Evolutionary conservation across 2,329 filamentous ascomycete genomes (phyloP), one percentile per base, ranked within the genome.

Genomic region (Zasmidium angulare): DNA sequence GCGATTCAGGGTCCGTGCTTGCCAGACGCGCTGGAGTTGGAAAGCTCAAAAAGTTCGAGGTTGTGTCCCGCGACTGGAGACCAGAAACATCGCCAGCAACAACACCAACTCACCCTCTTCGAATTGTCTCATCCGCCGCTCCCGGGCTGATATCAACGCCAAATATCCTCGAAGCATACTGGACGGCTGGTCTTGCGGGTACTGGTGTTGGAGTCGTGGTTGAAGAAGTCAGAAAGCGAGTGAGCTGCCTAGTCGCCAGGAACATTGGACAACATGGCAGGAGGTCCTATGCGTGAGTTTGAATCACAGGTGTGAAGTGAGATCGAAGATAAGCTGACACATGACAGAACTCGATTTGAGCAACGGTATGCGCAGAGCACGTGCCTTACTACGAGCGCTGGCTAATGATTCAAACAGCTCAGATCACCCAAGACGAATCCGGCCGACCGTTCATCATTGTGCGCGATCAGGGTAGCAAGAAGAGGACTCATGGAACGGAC

Each of bases 381-480:
- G 29, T 54, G 50, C 31, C 46, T 20, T 52, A 22, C 50, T 50
- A 46, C 53, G 48, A 26, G 14, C 23, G 17, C 12, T 40, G 47
- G 55, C 56, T 60, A 29, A 61, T 56, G 58, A 62, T 68, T 66
- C 61, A 66, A 21, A 69, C 65, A 86, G 86, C 86, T 71, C 82
- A 85, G 77, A 79, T 99, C 77, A 86, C 97, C 83, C 96, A 96
- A 82, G 95, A 99, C 84, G 95, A 99, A 81, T 88, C 95, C 77
- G 95, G 95, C 63, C 87, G 95, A 74, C 95, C 95, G 43, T 99
- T 99, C 78, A 99, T 99, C 75, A 89, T 99, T 66, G 95, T 99
- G 70, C 86, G 95, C 88, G 95, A 99, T 76, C 95, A 99, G 79
- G 93, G 93, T 75, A 96, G 88, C 81, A 99, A 98, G 87, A 96